Evolutionary conservation across 2,329 filamentous ascomycete genomes (phyloP).

Genomic region (Aspergillus caelatus): DNA sequence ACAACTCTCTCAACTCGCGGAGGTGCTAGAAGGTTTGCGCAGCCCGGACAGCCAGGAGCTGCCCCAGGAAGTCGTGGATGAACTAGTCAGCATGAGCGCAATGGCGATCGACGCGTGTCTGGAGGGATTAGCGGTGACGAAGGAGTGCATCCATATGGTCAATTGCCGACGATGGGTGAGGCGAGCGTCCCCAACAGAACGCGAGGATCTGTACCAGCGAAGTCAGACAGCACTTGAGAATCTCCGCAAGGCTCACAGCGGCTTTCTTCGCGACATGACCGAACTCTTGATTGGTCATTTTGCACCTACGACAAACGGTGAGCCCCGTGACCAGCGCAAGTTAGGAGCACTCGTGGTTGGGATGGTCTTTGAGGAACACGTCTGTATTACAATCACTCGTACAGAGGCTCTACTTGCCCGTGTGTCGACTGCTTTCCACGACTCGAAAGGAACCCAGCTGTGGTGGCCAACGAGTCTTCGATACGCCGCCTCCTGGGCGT

Average conservation of each 20-base stretch:
- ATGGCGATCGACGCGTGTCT: slow-evolving; percentile 32
- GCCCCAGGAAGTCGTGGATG: slow-evolving; percentile 35
- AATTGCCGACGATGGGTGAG: slow-evolving; percentile 34
- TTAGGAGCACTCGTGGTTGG: slow-evolving; percentile 48
- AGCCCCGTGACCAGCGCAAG: slow-evolving; percentile 24
- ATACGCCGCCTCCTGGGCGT: slow-evolving; percentile 45
- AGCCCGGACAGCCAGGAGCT: slow-evolving; percentile 40
- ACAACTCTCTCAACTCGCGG: slow-evolving; percentile 36
- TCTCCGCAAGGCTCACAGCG: slow-evolving; percentile 29
- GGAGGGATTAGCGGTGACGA: slow-evolving; percentile 24
- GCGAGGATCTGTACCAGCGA: slow-evolving; percentile 24
- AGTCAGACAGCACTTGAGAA: slow-evolving; percentile 23
- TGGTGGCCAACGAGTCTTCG: slow-evolving; percentile 49
- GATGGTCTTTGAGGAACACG: slow-evolving; percentile 53
- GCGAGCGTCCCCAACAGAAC: slow-evolving; percentile 23
- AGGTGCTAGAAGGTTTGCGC: slow-evolving; percentile 42
- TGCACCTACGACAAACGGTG: not conserved
- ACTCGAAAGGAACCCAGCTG: slow-evolving; percentile 38
- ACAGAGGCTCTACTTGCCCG: slow-evolving; percentile 36
- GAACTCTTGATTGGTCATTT: slow-evolving; percentile 39
- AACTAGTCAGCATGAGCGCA: slow-evolving; percentile 32
- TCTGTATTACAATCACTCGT: slow-evolving; percentile 24
- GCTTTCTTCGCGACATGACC: slow-evolving; percentile 39
- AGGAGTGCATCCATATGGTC: slow-evolving; percentile 32
- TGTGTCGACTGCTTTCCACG: slow-evolving; percentile 40